Evolutionary conservation across 768 basidiomycete species (phyloP), one percentile per base, ranked within the genome.

Genomic region (Suillus discolor): DNA sequence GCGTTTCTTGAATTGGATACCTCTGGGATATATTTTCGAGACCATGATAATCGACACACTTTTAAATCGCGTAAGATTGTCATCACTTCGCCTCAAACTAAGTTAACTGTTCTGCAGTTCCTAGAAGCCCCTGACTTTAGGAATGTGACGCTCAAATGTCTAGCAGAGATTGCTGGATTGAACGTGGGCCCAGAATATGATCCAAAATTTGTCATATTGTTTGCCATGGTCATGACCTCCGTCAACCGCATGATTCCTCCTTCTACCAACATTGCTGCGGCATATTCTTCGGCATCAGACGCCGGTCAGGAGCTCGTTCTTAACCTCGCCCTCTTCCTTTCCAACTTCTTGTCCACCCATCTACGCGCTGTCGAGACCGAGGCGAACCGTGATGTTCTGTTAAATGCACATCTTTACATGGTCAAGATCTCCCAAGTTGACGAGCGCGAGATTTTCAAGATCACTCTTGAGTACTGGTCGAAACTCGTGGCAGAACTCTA

Each of bases 381-480:
- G 68, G 79, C 86, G 53, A 93, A 97, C 74, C 93, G 93, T 59
- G 95, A 97, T 71, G 91, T 99, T 0, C 83, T 99, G 34, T 86
- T 98, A 62, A 99, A 99, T 74, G 96, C 97, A 0, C 97, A 99
- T 77, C 81, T 97, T 36, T 99, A 99, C 79, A 94, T 99, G 87
- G 94, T 99, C 75, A 99, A 98, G 79, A 89, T 99, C 44, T 96
- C 94, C 0, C 95, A 96, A 70, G 97, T 99, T 42, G 97, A 99
- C 72, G 97, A 99, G 74, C 90, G 97, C 61, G 97, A 99, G 78
- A 92, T 99, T 69, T 99, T 99, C 89, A 99, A 99, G 80, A 97
- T 99, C 73, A 97, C 97, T 71, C 80, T 99, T 73, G 97, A 99
- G 74, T 99, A 99, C 80, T 99, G 97, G 94, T 77, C 89, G 63